A percentile compares a stretch with the other conserved stretches of the same genome.
These are phyloP conservation scores for Rhypophila decipiens DNA, from an alignment of 495 filamentous ascomycete species.

Conservation along the genomic window DNA sequence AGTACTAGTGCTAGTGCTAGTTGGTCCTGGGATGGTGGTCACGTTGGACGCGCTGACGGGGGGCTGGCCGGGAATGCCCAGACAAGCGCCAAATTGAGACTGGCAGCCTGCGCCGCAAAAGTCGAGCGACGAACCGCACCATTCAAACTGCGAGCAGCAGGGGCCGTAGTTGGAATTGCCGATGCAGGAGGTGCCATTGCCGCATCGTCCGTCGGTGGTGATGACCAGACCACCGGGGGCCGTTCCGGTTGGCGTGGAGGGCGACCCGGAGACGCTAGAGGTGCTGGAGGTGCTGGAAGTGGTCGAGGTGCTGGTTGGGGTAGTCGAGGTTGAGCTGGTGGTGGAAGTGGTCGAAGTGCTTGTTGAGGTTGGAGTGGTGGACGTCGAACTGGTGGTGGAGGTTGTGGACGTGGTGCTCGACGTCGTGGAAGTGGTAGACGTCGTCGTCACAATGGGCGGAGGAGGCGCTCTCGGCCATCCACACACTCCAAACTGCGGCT, in stretches of 20 bases:
- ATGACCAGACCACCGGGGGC: constrained; percentile 11
- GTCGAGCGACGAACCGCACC: constrained; percentile 40
- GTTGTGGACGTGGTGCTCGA: constrained; percentile 11
- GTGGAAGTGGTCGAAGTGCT: constrained; percentile 3
- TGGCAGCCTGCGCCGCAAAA: constrained; percentile 51
- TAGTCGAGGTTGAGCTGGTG: not conserved
- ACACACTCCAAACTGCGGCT: constrained; percentile 36
- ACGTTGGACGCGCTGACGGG: constrained; percentile 6
- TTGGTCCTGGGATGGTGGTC: constrained; percentile 5
- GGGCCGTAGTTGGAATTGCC: constrained; percentile 19
- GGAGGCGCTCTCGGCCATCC: constrained; percentile 19
- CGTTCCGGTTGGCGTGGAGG: constrained; percentile 3
- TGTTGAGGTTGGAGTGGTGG: constrained; percentile 3
- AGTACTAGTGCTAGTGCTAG: constrained; percentile 2
- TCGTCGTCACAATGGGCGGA: constrained; percentile 4
- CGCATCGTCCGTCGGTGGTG: constrained; percentile 28
- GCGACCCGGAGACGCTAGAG: not conserved
- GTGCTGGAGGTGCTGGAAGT: not conserved
- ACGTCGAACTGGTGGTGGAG: constrained; percentile 7
- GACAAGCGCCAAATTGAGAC: constrained; percentile 32
- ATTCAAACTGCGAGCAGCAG: constrained; percentile 44
- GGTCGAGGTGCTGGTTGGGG: constrained; percentile 3
- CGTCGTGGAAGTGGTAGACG: not conserved
- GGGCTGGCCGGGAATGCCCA: constrained; percentile 7
- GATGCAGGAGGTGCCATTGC: constrained; percentile 29